Conservation (phyloP, 108 stramenopile genomes). For the Skeletonema tropicum region DNA sequence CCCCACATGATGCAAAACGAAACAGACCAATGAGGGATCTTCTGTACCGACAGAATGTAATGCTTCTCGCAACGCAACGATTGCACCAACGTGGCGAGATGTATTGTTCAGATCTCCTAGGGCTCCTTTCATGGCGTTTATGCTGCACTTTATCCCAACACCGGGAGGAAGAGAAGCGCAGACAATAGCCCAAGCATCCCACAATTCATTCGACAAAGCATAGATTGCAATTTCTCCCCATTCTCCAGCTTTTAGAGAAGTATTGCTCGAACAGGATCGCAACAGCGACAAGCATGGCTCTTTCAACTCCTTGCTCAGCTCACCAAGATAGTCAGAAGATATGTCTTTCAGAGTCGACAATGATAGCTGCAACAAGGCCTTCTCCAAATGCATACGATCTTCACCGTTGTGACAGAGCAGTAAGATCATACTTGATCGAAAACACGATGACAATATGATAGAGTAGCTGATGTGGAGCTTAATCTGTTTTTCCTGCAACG, state of each 20-base stretch:
- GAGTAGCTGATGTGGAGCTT: conserved; percentile 4
- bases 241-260: conserved; percentile 45
- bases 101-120: conserved; percentile 46
- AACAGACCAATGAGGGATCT: conserved; percentile 42
- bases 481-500: conserved; percentile 40
- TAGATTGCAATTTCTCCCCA: conserved; percentile 43
- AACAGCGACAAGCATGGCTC: conserved; percentile 47
- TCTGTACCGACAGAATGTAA: conserved; percentile 41
- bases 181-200: conserved; percentile 71
- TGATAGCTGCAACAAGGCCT: conserved; percentile 55
- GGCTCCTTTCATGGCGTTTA: conserved; percentile 52
- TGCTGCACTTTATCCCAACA: conserved; percentile 50
- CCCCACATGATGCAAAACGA: conserved; percentile 49
- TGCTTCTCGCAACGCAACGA: conserved; percentile 48
- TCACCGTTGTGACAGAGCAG: conserved; percentile 16
- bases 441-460: conserved; percentile 29
- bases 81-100: conserved; percentile 41
- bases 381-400: conserved; percentile 28
- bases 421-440: conserved; percentile 34
- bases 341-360: conserved; percentile 30
- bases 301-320: conserved; percentile 21
- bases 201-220: conserved; percentile 51
- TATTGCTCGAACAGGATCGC: conserved; percentile 45
- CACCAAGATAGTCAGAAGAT: background rate
- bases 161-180: conserved; percentile 25